These are phyloP conservation scores for Gossypium longicalyx DNA, from an alignment of 345 rosid species.

Conservation along the genomic window DNA sequence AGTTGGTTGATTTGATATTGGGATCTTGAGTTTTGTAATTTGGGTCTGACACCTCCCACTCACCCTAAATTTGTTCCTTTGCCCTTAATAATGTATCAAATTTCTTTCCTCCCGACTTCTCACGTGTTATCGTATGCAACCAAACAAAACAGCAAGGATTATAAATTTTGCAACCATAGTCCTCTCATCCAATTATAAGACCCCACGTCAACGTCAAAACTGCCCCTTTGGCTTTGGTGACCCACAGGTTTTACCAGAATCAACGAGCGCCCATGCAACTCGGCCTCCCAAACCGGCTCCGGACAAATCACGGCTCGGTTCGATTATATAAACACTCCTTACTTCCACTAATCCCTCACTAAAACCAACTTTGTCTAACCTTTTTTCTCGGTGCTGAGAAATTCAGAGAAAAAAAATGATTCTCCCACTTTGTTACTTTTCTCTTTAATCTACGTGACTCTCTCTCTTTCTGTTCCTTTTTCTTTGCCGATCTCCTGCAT, in stretches of 20 bases:
- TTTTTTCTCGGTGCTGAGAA: not conserved
- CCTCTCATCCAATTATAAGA: not conserved
- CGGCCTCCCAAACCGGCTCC: not conserved
- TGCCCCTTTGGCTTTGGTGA: not conserved
- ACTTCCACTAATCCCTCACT: not conserved
- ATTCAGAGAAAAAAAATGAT: not conserved
- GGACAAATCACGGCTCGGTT: not conserved
- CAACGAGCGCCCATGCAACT: not conserved
- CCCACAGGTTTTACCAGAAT: constrained; percentile 6
- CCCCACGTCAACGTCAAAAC: not conserved
- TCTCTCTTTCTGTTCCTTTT: not conserved
- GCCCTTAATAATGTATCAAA: not conserved
- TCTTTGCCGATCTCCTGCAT: constrained; percentile 6
- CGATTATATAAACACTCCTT: not conserved
- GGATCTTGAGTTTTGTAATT: too few species aligned
- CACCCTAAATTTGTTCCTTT: not conserved
- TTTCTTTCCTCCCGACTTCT: not conserved
- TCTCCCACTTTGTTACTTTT: not conserved
- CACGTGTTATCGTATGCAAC: not conserved
- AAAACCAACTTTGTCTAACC: not conserved
- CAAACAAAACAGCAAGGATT: not conserved
- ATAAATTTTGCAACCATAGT: not conserved
- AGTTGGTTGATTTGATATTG: too few species aligned
- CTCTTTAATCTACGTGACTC: not conserved
- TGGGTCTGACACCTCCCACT: too few species aligned